Conservation (phyloP, 139 green algal species). For the Chlamydomonas incerta region DNA sequence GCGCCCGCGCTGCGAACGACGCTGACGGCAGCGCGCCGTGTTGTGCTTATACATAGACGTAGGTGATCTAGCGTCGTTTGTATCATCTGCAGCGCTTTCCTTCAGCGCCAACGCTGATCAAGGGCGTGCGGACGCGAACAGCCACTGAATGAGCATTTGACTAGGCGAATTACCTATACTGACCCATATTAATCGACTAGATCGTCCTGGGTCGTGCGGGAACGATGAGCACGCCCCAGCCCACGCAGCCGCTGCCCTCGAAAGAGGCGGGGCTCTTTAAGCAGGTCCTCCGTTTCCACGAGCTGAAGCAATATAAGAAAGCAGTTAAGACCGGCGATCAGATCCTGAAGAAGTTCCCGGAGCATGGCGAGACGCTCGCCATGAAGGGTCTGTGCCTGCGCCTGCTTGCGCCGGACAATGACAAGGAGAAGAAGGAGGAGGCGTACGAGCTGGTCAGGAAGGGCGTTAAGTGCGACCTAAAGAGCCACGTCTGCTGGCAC, state of each 20-base stretch:
- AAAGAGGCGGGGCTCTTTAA: constrained; percentile 29
- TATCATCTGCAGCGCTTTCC: neutral
- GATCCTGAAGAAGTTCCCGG: constrained; percentile 95
- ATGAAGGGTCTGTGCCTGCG: constrained; percentile 97
- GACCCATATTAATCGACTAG: neutral
- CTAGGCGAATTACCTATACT: too few relatives aligned
- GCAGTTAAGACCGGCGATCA: constrained; percentile 94
- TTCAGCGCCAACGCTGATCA: too few relatives aligned
- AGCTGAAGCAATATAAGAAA: constrained; percentile 99
- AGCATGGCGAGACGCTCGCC: constrained; percentile 97
- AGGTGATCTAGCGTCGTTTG: too few relatives aligned
- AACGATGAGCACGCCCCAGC: neutral
- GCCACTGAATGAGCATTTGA: too few relatives aligned
- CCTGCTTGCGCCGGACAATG: constrained; percentile 66
- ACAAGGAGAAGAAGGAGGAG: constrained; percentile 83
- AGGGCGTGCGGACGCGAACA: too few relatives aligned
- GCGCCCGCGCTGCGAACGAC: too few relatives aligned
- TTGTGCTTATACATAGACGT: too few relatives aligned
- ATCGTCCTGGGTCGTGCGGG: neutral
- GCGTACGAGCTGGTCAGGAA: constrained; percentile 93
- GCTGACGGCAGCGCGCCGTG: too few relatives aligned
- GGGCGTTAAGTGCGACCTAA: constrained; percentile 91
- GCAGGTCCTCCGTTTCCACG: constrained; percentile 91
- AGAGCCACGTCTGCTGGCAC: constrained; percentile 98
- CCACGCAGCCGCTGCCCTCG: neutral